Conservation (phyloP, 2,329 filamentous ascomycete species). For the Tricladium varicosporioides region DNA sequence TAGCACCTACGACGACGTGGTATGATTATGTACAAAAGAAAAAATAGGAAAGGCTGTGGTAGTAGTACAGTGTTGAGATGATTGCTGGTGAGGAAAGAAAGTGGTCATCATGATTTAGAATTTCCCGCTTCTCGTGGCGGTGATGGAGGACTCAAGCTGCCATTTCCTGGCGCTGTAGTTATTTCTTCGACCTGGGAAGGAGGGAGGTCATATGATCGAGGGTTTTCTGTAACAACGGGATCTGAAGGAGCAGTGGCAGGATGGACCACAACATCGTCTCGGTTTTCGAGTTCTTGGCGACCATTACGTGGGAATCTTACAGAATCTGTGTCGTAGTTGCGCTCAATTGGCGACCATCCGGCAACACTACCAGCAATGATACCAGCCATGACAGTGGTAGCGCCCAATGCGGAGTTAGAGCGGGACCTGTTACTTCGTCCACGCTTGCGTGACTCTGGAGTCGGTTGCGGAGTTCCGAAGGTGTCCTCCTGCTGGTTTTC, state of each 20-base stretch:
- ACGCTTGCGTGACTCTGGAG: constrained; percentile 59
- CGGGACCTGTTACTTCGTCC: constrained; percentile 66
- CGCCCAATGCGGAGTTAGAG: constrained; percentile 67
- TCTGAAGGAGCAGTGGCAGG: constrained; percentile 48
- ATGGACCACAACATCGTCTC: constrained; percentile 45
- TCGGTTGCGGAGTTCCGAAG: constrained; percentile 49
- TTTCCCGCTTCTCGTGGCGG: not conserved
- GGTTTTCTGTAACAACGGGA: constrained; percentile 43
- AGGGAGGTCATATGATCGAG: constrained; percentile 27
- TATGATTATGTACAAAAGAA: constrained; percentile 12
- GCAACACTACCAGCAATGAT: constrained; percentile 75
- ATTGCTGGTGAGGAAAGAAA: not conserved
- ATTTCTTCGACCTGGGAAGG: constrained; percentile 31
- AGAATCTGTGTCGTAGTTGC: constrained; percentile 36
- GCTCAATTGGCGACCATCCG: constrained; percentile 75
- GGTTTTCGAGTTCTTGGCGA: constrained; percentile 39
- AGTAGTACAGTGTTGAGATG: constrained; percentile 15
- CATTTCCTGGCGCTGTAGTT: constrained; percentile 14
- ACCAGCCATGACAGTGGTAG: constrained; percentile 79
- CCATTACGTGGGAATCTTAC: constrained; percentile 31
- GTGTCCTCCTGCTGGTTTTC: constrained; percentile 48
- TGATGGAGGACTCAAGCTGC: not conserved
- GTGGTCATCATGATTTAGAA: constrained; percentile 1
- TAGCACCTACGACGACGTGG: constrained; percentile 1
- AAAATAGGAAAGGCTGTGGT: not conserved